Evolutionary conservation across 2,329 filamentous ascomycete genomes (phyloP), one percentile per base, ranked within the genome.

Genomic region (Monascus ruber): DNA sequence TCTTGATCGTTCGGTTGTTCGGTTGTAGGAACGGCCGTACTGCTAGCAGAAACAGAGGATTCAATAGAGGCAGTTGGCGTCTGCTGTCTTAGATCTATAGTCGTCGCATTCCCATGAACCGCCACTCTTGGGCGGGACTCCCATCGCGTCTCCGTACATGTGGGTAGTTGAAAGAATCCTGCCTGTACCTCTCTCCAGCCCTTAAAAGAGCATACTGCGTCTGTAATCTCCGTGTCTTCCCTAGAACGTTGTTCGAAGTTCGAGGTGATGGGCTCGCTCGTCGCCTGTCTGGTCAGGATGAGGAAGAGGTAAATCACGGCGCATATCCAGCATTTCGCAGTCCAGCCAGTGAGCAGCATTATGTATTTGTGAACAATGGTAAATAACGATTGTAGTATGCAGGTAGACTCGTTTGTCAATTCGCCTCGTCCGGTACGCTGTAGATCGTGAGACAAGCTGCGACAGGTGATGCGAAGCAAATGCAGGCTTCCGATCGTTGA

Each of bases 1-100:
- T 78, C 73, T 10, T 63, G 51, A 8, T 65, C 55, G 10, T 56
- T 40, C 36, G 40, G 34, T 10, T 63, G 51, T 8, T 65, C 55
- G 10, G 56, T 40, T 36, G 40, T 33, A 35, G 32, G 33, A 25
- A 25, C 35, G 38, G 28, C 11, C 28, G 32, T 36, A 31, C 8
- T 24, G 26, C 25, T 28, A 10, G 34, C 31, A 26, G 41, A 40
- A 34, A 36, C 34, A 10, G 42, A 34, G 9, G 39, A 32, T 11
- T 33, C 29, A 32, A 37, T 36, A 32, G 40, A 31, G 5, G 36
- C 41, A 9, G 39, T 17, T 3, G 39, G 24, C 24, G 24, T n/a
- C 17, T 26, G 28, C 26, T 42, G 37, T 6, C 29, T 32, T n/a
- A n/a, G 26, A 17, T 40, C 34, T 32, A 28, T 25, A 38, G 9